Evolutionary conservation across 1,139 yeast genomes (phyloP).

Genomic region (Saccharomyces hybrid): DNA sequence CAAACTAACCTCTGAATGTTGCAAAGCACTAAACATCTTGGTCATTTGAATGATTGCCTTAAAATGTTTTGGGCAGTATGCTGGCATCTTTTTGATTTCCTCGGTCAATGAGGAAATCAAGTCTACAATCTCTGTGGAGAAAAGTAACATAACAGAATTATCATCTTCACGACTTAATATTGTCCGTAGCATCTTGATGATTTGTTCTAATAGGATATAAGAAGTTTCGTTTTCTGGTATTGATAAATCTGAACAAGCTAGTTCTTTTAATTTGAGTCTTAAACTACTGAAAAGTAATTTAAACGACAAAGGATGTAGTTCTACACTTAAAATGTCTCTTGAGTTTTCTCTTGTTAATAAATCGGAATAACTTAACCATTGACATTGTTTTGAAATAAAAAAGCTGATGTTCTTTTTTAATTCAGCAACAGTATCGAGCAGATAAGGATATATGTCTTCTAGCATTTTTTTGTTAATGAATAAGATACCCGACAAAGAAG

Average conservation of each 20-base stretch:
- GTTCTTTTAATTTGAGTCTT: constrained; percentile 16
- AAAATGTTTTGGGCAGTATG: constrained; percentile 36
- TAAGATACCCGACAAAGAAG: constrained; percentile 52
- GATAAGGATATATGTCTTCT: constrained; percentile 23
- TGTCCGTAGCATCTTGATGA: constrained; percentile 36
- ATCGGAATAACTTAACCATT: constrained; percentile 44
- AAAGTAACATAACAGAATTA: constrained; percentile 31
- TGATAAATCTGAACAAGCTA: constrained; percentile 26
- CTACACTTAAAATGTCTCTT: constrained; percentile 41
- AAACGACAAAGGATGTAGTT: constrained; percentile 39
- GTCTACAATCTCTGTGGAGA: constrained; percentile 37
- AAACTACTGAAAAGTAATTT: constrained; percentile 33
- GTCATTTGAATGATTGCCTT: constrained; percentile 55
- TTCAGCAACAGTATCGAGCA: constrained; percentile 28
- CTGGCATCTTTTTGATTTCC: constrained; percentile 33
- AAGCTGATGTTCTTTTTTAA: constrained; percentile 43
- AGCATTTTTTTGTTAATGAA: constrained; percentile 34
- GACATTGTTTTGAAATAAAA: constrained; percentile 39
- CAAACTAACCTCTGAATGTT: constrained; percentile 37
- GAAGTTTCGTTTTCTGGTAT: constrained; percentile 19
- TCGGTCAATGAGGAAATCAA: constrained; percentile 33
- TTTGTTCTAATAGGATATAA: constrained; percentile 36
- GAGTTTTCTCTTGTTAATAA: constrained; percentile 45
- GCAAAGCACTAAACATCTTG: constrained; percentile 46
- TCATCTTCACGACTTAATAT: constrained; percentile 36